These are phyloP conservation scores for Dendrobium nobile DNA, from an alignment of 106 monocot species.

Conservation along the genomic window DNA sequence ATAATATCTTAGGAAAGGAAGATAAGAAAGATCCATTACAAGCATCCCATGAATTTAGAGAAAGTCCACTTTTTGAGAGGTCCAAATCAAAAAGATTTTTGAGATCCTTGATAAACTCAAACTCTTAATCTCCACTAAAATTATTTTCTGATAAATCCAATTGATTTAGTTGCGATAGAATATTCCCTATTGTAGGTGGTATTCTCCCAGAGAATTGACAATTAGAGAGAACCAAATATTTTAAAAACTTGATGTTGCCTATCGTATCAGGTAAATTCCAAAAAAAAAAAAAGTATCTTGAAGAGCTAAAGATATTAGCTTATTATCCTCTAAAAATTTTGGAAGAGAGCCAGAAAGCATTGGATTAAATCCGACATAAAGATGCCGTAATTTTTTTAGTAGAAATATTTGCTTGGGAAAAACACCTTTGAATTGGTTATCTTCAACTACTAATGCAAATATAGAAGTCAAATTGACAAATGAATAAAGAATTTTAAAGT, in stretches of 20 bases:
- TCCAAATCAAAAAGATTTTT: slow-evolving; percentile 33
- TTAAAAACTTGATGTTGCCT: slow-evolving; percentile 15
- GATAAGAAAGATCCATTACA: neutral
- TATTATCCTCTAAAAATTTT: slow-evolving; percentile 8
- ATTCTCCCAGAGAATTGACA: slow-evolving; percentile 41
- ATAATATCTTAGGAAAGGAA: slow-evolving; percentile 17
- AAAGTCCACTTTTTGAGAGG: slow-evolving; percentile 25
- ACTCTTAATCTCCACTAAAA: slow-evolving; percentile 39
- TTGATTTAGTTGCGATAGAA: slow-evolving; percentile 19
- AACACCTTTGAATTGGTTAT: slow-evolving; percentile 26
- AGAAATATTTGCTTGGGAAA: slow-evolving; percentile 32
- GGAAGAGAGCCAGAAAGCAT: slow-evolving; percentile 33
- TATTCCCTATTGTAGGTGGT: slow-evolving; percentile 29
- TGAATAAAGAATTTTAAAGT: slow-evolving; percentile 22
- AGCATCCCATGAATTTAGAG: neutral
- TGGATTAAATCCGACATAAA: slow-evolving; percentile 42
- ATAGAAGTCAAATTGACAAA: too few species aligned
- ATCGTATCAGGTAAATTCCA: slow-evolving; percentile 23
- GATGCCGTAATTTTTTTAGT: slow-evolving; percentile 18
- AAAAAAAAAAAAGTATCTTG: slow-evolving; percentile 32
- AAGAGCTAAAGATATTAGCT: slow-evolving; percentile 24
- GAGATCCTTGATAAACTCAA: slow-evolving; percentile 21
- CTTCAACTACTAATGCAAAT: neutral
- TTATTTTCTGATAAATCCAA: slow-evolving; percentile 58
- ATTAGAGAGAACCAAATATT: slow-evolving; percentile 15